Percentiles rank a stretch among this genome's conserved stretches.
phyloP scores from a whole-genome alignment of 805 yeast species.

The Alloascoidea hylecoeti region DNA sequence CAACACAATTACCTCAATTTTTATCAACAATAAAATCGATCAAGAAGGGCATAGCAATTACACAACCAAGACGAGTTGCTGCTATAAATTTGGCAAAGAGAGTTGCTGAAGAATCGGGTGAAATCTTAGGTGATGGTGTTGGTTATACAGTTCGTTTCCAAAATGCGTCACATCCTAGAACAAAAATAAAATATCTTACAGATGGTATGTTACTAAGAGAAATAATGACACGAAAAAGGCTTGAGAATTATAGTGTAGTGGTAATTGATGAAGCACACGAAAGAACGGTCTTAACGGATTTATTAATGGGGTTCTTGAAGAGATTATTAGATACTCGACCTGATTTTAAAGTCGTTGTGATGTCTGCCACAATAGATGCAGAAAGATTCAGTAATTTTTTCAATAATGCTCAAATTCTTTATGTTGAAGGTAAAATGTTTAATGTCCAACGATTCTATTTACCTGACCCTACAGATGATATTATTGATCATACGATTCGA shows the following conservation, averaged over 20 bases:
- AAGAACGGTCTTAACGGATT: slow-evolving; percentile 83
- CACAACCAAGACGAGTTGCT: slow-evolving; percentile 97
- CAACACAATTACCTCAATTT: slow-evolving; percentile 93
- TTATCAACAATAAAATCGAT: slow-evolving; percentile 32
- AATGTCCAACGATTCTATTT: slow-evolving; percentile 68
- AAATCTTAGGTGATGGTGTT: slow-evolving; percentile 62
- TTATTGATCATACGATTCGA: slow-evolving; percentile 66
- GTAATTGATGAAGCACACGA: slow-evolving; percentile 97
- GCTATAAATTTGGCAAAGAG: slow-evolving; percentile 89
- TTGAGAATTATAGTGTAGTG: slow-evolving; percentile 58
- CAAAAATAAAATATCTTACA: slow-evolving; percentile 75
- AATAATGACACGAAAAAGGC: slow-evolving; percentile 55
- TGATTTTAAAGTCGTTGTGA: slow-evolving; percentile 59
- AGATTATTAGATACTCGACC: slow-evolving; percentile 39
- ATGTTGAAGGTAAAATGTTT: slow-evolving; percentile 80
- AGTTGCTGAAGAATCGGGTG: slow-evolving; percentile 81
- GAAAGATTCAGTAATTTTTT: slow-evolving; percentile 71
- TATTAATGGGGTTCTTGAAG: slow-evolving; percentile 80
- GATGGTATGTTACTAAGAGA: slow-evolving; percentile 97
- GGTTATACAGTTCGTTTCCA: slow-evolving; percentile 93
- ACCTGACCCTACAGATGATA: slow-evolving; percentile 54
- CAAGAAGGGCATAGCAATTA: slow-evolving; percentile 62
- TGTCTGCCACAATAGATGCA: slow-evolving; percentile 97
- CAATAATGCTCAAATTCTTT: slow-evolving; percentile 65
- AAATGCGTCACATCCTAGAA: slow-evolving; percentile 36